Base-by-base conservation (phyloP, 331 rosid species). In the Quercus lobata region DNA sequence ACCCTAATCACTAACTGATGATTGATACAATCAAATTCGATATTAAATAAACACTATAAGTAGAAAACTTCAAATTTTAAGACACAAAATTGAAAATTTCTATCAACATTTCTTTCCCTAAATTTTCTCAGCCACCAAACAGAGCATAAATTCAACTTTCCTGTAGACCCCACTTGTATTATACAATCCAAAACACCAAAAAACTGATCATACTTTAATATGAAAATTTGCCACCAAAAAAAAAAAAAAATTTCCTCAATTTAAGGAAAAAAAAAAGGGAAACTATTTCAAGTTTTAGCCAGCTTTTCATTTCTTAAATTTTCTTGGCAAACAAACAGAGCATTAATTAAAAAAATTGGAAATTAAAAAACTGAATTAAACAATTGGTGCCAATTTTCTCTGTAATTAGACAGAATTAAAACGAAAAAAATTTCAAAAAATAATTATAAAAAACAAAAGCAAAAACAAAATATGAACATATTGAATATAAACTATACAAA, bases 391-490 rank as follows among this genome's bases (percentile, higher is more conserved):
- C n/a, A 54, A n/a, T 21, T 72, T 29, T 41, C 76, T 60, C 55
- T 12, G 37, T 32, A 52, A 57, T 32, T 21, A 69, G 55, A 14
- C 5, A 0, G 1, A 53, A 44, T 27, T 21, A 35, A 78, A 65
- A 53, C 73, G 57, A 68, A 56, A 72, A 60, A 66, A 76, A 17
- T 0, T 49, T 14, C 15, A 11, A 6, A n/a, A 6, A 29, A 15
- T 22, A 52, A 68, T 17, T 22, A 5, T 15, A 32, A 75, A 75
- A 76, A 84, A 83, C 84, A 63, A 75, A 82, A 77, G 76, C 55
- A 75, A 68, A 77, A 27, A 21, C 41, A 21, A 63, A 57, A 70
- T 44, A 73, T 72, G 14, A 72, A 15, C 72, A 71, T 57, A 56
- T 5, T 37, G 80, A 82, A 77, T 68, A 71, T 57, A 62, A 68